Base-by-base conservation (phyloP, 2,329 filamentous ascomycete species). In the Lachnellula arida region DNA sequence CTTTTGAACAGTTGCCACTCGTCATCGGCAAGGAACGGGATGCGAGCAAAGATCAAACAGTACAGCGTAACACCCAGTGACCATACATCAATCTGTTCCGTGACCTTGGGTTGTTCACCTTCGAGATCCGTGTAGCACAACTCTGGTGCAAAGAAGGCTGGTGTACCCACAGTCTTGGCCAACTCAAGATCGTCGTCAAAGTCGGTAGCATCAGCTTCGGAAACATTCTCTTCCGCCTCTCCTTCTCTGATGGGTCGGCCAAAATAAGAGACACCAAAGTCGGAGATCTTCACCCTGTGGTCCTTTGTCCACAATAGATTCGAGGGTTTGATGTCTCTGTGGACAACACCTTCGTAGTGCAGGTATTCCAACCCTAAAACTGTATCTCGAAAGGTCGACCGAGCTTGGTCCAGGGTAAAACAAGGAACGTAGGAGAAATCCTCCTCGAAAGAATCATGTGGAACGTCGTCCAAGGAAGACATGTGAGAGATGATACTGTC, bases 211-310 rank as follows among this genome's bases (percentile, higher is more conserved):
- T 97, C 92, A 0, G 87, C 89, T 69, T 95, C 89, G 4, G 87
- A 87, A 17, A 77, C 85, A 58, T 75, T 86, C 56, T 91, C 87
- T 56, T 90, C 87, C 39, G 85, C 81, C 65, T 95, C 90, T 52
- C 88, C 89, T 47, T 96, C 90, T 40, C 89, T 82, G 56, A 92
- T 88, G 1, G 91, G 91, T 50, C 91, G 85, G 28, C 94, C 94
- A 60, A 99, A 90, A 72, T 97, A 99, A 1, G 94, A 99, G 1
- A 99, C 94, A 34, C 94, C 94, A 75, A 99, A 99, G 69, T 99
- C 94, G 5, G 94, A 97, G 58, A 99, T 99, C 77, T 99, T 99
- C 68, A 97, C 90, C 14, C 87, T 85, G 64, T 92, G 86, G 61
- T 91, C 87, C 65, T 78, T 85, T 50, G 91, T 95, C 77, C 93